phyloP scores from a whole-genome alignment of 163 green algal genomes.

The Coccomyxa subellipsoidea region DNA sequence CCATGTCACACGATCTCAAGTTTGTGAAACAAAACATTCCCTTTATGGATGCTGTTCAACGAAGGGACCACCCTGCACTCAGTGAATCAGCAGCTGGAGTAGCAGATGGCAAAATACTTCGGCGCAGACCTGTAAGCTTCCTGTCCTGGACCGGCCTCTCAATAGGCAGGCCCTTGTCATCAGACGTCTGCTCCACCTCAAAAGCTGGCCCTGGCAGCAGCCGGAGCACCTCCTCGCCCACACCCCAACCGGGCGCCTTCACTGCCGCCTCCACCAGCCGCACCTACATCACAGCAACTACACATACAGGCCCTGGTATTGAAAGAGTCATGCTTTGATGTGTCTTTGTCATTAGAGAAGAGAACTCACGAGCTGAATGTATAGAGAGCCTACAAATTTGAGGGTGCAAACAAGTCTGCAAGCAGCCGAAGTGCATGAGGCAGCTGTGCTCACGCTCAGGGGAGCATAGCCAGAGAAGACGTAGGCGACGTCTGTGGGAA shows the following conservation, averaged over 20 bases:
- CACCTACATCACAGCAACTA: neutral
- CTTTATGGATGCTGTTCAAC: neutral
- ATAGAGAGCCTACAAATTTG: too few relatives aligned
- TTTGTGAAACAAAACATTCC: neutral
- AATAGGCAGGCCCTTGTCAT: slow-evolving; percentile 39
- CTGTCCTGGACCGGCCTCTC: slow-evolving; percentile 9
- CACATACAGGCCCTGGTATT: too few relatives aligned
- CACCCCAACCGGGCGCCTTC: slow-evolving; percentile 15
- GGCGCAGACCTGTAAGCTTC: neutral
- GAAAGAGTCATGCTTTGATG: too few relatives aligned
- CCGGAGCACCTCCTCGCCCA: slow-evolving; percentile 48
- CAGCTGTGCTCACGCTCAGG: slow-evolving; percentile 58
- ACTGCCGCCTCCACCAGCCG: slow-evolving; percentile 75
- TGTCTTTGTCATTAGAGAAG: too few relatives aligned
- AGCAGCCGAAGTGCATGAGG: neutral
- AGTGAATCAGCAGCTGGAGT: neutral
- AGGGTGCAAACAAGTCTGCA: too few relatives aligned
- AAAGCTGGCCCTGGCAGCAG: slow-evolving; percentile 73
- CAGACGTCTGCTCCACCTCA: slow-evolving; percentile 58
- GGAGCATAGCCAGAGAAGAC: slow-evolving; percentile 82
- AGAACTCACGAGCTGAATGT: too few relatives aligned
- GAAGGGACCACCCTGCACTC: neutral
- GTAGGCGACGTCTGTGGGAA: slow-evolving; percentile 64
- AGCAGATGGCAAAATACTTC: neutral
- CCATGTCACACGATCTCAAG: neutral